These are phyloP conservation scores for Coemansia sp. DNA, from an alignment of 192 early-diverging fungal genomes.

Conservation along the genomic window DNA sequence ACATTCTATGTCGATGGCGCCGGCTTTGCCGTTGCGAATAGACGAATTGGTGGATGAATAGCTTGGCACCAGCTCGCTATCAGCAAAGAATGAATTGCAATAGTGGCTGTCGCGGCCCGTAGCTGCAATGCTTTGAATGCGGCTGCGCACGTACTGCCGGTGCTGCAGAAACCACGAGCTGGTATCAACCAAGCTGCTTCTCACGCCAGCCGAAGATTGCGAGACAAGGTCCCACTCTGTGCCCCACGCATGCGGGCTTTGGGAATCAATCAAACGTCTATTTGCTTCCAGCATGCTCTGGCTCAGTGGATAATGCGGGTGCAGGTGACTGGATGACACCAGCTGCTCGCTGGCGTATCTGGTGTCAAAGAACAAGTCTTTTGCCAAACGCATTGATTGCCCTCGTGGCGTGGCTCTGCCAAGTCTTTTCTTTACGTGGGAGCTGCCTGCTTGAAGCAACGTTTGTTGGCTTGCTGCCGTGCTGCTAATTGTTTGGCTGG, in stretches of 20 bases:
- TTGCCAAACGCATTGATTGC: no score
- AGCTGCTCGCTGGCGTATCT: no score
- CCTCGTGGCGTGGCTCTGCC: no score
- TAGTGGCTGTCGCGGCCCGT: constrained; percentile 25
- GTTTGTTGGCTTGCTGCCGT: no score
- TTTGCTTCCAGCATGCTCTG: no score
- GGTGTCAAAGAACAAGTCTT: no score
- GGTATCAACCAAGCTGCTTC: constrained; percentile 25
- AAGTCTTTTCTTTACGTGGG: no score
- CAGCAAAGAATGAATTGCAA: no score
- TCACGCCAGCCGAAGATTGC: constrained; percentile 17
- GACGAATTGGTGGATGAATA: constrained; percentile 11
- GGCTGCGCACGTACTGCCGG: constrained; percentile 9
- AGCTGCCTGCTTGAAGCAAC: no score
- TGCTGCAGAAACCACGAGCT: constrained; percentile 12
- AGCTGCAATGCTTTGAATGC: constrained; percentile 41
- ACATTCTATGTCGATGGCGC: not conserved
- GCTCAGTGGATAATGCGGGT: no score
- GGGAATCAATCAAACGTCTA: not conserved
- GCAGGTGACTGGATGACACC: no score
- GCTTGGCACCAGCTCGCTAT: not conserved
- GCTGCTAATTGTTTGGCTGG: no score
- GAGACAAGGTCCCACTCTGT: constrained; percentile 2
- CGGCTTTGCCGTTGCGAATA: not conserved
- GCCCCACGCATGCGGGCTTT: not conserved